Evolutionary conservation across 495 filamentous ascomycete genomes (phyloP).

Genomic region (Lineolata rhizophorae): DNA sequence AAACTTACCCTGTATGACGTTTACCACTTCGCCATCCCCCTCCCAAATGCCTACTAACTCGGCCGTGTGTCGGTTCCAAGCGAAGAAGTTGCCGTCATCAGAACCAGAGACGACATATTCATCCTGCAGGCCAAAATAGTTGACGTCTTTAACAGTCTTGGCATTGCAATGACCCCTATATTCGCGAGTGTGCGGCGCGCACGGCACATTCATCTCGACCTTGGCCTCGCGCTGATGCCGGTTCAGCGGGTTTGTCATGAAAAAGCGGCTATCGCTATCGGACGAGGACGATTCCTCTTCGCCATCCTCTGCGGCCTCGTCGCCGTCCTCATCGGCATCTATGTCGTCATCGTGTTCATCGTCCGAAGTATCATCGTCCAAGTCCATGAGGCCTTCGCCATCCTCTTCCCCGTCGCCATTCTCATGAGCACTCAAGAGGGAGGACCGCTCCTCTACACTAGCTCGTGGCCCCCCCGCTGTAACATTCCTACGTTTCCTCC

Average conservation of each 20-base stretch:
- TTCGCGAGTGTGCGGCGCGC: slow-evolving; percentile 30
- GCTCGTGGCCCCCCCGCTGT: too few relatives aligned
- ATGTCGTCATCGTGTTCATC: slow-evolving; percentile 17
- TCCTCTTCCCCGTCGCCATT: too few relatives aligned
- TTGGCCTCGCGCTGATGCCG: neutral
- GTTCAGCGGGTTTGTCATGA: neutral
- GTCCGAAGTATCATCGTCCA: too few relatives aligned
- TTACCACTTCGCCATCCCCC: slow-evolving; percentile 52
- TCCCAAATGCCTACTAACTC: slow-evolving; percentile 46
- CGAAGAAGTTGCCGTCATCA: slow-evolving; percentile 49
- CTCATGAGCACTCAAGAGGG: too few relatives aligned
- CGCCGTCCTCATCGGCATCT: slow-evolving; percentile 17
- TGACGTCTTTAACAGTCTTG: slow-evolving; percentile 55
- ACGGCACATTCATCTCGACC: slow-evolving; percentile 28
- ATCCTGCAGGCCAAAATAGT: slow-evolving; percentile 49
- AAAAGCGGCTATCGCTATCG: slow-evolving; percentile 7
- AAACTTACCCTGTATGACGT: slow-evolving; percentile 40
- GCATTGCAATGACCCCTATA: slow-evolving; percentile 55
- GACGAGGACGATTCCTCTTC: slow-evolving; percentile 14
- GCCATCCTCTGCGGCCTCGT: slow-evolving; percentile 12
- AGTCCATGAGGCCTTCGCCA: too few relatives aligned
- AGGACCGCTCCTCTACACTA: too few relatives aligned
- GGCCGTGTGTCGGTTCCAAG: slow-evolving; percentile 43
- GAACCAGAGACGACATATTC: slow-evolving; percentile 55
- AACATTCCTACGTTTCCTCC: too few relatives aligned